Evolutionary conservation across 202 grass and related monocot species (phyloP), one percentile per base, ranked within the genome.

Genomic region (Elaeis oleifera): DNA sequence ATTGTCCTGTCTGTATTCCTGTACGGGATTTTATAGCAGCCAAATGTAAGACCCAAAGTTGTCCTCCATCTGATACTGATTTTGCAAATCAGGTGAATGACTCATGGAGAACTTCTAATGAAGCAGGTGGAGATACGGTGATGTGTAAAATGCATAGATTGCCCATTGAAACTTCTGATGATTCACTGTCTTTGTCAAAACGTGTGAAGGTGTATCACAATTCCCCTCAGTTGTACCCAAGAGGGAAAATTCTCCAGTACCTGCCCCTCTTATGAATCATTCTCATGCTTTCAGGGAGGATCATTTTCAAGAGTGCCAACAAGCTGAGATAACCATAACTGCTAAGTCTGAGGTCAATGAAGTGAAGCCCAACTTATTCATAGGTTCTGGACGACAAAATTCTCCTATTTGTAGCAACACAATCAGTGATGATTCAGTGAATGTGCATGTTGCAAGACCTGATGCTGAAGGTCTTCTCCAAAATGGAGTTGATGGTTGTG

Each of bases 1-100:
- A 87, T 59, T 99, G 94, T 77, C 88, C 88, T 70, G 85, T 94
- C 55, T 99, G 94, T 71, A 75, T 79, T 49, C 74, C 73, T 67
- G 88, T 82, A 58, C 84, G 20, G 69, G 79, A 86, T 76, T 74
- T 77, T 49, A 74, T 59, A 59, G 20, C 50, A 25, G 32, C 27
- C 54, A 68, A 60, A 24, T 49, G 59, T 31, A 76, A 53, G 62
- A 13, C 81, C 73, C 72, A 32, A 60, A 72, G 67, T 48, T 84
- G 32, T 44, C 76, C 76, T 14, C 5, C 59, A 8, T 58, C 73
- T 5, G 80, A 88, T 53, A 75, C 77, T 76, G 72, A 69, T 75
- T 69, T 70, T 56, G 25, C 73, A 70, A 9, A 64, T 59, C 79
- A 81, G 49, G 79, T 85, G 48, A 82, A 59, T 67, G 70, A 24